Conservation (phyloP, 2,329 filamentous ascomycete genomes). For the Neophaeococcomyces mojaviensis region DNA sequence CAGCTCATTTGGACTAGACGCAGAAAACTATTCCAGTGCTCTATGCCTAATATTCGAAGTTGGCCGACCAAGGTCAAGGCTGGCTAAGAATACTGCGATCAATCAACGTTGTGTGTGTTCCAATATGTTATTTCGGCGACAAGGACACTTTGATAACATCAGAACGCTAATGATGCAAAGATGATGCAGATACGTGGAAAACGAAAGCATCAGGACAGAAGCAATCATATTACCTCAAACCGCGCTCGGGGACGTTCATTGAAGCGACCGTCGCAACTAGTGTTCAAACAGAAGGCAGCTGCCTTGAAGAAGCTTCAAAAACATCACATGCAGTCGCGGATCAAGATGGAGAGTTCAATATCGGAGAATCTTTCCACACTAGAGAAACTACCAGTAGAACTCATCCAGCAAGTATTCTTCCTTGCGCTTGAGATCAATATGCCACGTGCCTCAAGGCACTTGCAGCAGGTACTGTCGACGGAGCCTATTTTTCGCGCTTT, state of each 20-base stretch:
- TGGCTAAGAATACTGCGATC: no score
- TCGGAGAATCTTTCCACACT: conserved; percentile 27
- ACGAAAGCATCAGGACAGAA: not conserved
- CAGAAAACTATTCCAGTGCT: no score
- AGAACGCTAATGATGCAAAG: not conserved
- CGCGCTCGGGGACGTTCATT: conserved; percentile 14
- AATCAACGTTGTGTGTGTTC: no score
- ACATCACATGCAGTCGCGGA: conserved; percentile 9
- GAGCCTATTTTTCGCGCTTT: conserved; percentile 35
- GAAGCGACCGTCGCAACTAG: conserved; percentile 15
- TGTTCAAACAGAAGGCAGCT: not conserved
- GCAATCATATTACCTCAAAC: not conserved
- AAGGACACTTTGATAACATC: no score
- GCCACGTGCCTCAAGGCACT: conserved; percentile 33
- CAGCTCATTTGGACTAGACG: no score
- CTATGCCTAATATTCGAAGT: no score
- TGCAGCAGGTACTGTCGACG: conserved; percentile 34
- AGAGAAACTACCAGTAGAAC: conserved; percentile 42
- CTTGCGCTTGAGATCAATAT: conserved; percentile 40
- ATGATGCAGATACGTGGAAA: conserved; percentile 1
- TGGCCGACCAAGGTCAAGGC: no score
- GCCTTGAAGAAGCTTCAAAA: conserved; percentile 9
- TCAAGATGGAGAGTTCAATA: not conserved
- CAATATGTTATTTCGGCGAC: no score
- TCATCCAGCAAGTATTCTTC: conserved; percentile 48